Evolutionary conservation across 176 grass and related monocot genomes (phyloP), one percentile per base, ranked within the genome.

Genomic region (Lolium rigidum): DNA sequence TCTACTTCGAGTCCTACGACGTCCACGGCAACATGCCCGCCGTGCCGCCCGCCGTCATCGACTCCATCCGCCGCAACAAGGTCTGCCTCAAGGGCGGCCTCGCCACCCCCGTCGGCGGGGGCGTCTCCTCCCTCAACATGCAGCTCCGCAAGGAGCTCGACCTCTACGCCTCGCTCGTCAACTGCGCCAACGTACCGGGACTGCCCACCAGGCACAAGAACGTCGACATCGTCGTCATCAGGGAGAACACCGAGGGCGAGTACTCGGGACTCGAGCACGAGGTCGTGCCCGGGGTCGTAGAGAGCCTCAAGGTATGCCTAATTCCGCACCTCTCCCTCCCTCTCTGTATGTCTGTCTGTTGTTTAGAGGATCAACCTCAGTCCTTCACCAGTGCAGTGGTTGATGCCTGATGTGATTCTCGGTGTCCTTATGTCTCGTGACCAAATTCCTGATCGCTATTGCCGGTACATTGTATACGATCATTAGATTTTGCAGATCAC

Each of bases 221-320:
- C 63, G 95, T 97, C 24, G 92, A 97, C 83, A 97, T 97, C 78
- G 95, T 97, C 31, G 90, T 98, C 78, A 98, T 98, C 83, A 95
- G 93, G 81, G 95, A 98, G 90, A 98, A 98, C 76, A 98, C 95
- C 18, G 95, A 98, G 77, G 95, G 93, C 7, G 93, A 98, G 88
- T 98, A 98, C 88, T 93, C 93, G 46, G 95, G 95, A n/a, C 94
- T 98, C 17, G 93, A 98, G 88, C 95, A 98, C 56, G 95, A 94
- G 84, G 93, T 98, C 80, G 93, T 98, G 11, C 95, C 95, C 5
- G 93, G 91, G 60, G 95, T 98, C 71, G 93, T 98, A 7, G 91
- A 98, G 87, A 95, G 88, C 90, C 91, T 98, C 77, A 95, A 98
- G 86, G 95, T 95, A 90, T 48, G 79, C 14, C 10, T 51, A 6